Base-by-base conservation (phyloP, 2,329 filamentous ascomycete species). In the Clarireedia monteithiana region DNA sequence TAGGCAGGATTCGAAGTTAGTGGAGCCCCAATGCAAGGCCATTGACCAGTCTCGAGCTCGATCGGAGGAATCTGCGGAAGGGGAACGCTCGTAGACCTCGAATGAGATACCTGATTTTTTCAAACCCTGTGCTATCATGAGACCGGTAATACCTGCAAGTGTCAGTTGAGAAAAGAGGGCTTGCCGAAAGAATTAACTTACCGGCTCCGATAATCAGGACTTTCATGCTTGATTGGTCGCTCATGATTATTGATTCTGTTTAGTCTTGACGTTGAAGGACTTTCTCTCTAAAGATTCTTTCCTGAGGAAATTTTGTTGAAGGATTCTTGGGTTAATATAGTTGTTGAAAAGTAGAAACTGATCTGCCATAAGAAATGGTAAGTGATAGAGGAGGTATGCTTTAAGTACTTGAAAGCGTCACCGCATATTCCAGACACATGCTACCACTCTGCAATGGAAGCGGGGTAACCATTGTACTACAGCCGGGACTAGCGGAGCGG, bases 31-130 rank as follows among this genome's bases (percentile, higher is more conserved):
- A 42, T 48, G 46, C 14, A 48, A 54, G 20, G 52, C 24, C 52
- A 54, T 54, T 17, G 34, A 48, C 52, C 52, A 54, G 20, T 54
- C 45, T 26, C 52, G 52, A 42, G 23, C 10, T 40, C 45, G 26
- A 2, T 48, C 23, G 4, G 20, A 45, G n/a, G 26, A 7, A 44
- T 38, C 15, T 9, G 50, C 52, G 9, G 44, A 48, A 34, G 23
- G n/a, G 40, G 15, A 23, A 26, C 38, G 45, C 36, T 54, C 30
- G 45, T 30, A 54, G 26, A 54, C 30, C 24, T 54, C 52, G n/a
- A 47, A 47, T 23, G 15, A 0, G 14, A 54, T 48, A 24, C 34
- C 44, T 39, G 45, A n/a, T 48, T 42, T 48, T 26, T 54, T 54
- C 12, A 48, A 36, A 9, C 52, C 52, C 42, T 54, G 52, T 9